Percentiles rank a stretch among this genome's conserved stretches.
Conservation (phyloP, 2,329 filamentous ascomycete genomes). For the Verticillium nubilum region DNA sequence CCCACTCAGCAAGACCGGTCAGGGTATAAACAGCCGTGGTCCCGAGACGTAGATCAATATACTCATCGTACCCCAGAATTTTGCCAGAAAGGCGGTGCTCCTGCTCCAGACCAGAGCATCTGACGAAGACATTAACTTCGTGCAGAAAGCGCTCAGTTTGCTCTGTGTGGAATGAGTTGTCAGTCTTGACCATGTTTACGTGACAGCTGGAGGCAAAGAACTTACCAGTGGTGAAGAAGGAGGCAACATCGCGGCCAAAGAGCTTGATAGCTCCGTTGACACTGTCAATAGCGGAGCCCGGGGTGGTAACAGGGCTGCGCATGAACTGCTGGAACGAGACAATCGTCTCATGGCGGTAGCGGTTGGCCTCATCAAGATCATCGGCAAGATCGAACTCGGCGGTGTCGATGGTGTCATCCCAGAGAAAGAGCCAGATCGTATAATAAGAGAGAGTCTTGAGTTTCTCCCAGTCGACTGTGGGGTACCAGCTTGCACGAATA, state of each 20-base stretch:
- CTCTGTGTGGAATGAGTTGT: slow-evolving; percentile 2
- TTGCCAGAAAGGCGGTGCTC: slow-evolving; percentile 14
- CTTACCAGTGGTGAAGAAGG: slow-evolving; percentile 3
- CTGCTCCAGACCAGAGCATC: slow-evolving; percentile 21
- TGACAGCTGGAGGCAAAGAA: neutral
- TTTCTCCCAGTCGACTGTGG: slow-evolving; percentile 11
- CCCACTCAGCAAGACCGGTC: slow-evolving; percentile 19
- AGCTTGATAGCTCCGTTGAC: slow-evolving; percentile 18
- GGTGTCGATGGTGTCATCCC: slow-evolving; percentile 26
- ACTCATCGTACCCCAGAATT: slow-evolving; percentile 20
- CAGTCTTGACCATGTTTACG: neutral
- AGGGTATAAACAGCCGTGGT: slow-evolving; percentile 20
- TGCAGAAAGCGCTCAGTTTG: slow-evolving; percentile 5
- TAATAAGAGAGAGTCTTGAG: slow-evolving; percentile 18
- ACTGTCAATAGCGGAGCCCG: slow-evolving; percentile 8
- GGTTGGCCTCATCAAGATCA: slow-evolving; percentile 19
- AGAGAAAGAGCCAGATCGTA: slow-evolving; percentile 24
- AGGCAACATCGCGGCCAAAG: slow-evolving; percentile 11
- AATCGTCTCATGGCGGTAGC: slow-evolving; percentile 18
- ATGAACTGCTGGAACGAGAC: neutral
- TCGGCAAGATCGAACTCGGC: slow-evolving; percentile 19
- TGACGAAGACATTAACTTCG: slow-evolving; percentile 17
- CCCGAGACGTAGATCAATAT: slow-evolving; percentile 21
- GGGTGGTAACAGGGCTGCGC: neutral
- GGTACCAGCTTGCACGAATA: slow-evolving; percentile 12